phyloP scores from a whole-genome alignment of 768 basidiomycete genomes.

The Galerina sulciceps region DNA sequence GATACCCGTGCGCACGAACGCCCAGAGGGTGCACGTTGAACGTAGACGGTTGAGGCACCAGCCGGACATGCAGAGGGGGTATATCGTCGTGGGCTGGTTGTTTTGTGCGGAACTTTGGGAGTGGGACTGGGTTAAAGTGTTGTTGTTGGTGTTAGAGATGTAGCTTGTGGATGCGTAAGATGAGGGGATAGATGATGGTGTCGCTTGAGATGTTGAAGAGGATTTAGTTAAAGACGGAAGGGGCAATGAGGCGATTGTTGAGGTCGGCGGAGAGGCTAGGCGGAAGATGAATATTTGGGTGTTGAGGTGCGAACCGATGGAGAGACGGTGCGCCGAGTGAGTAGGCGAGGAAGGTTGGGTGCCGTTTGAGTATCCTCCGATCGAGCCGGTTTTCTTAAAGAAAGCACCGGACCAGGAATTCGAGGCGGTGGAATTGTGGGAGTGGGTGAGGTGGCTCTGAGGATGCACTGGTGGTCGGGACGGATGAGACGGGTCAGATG shows the following conservation, averaged over 20 bases:
- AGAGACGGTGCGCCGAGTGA: conserved; percentile 21
- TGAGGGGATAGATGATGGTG: conserved; percentile 12
- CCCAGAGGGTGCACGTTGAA: conserved; percentile 89
- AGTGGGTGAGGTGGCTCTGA: conserved; percentile 28
- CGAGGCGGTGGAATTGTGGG: conserved; percentile 29
- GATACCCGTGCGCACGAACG: conserved; percentile 80
- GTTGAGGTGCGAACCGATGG: conserved; percentile 31
- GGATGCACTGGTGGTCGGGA: conserved; percentile 37
- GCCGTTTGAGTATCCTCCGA: conserved; percentile 10
- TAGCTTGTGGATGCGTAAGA: conserved; percentile 14
- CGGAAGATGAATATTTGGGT: conserved; percentile 74
- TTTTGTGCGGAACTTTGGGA: conserved; percentile 23
- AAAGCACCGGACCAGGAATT: conserved; percentile 59
- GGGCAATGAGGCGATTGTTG: conserved; percentile 37
- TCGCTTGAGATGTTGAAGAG: conserved; percentile 2
- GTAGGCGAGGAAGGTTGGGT: conserved; percentile 38
- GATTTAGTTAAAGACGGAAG: conserved; percentile 37
- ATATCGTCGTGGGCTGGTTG: conserved; percentile 48
- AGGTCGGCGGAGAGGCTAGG: conserved; percentile 41
- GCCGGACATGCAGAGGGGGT: conserved; percentile 83
- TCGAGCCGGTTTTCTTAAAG: conserved; percentile 51
- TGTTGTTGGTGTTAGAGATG: conserved; percentile 14
- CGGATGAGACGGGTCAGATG: conserved; percentile 31
- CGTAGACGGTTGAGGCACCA: conserved; percentile 87
- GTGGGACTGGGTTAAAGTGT: conserved; percentile 10